A percentile compares a stretch with the other conserved stretches of the same genome.
Evolutionary conservation across 371 early-diverging fungal genomes (phyloP).

Genomic region (Pancytospora philotis): DNA sequence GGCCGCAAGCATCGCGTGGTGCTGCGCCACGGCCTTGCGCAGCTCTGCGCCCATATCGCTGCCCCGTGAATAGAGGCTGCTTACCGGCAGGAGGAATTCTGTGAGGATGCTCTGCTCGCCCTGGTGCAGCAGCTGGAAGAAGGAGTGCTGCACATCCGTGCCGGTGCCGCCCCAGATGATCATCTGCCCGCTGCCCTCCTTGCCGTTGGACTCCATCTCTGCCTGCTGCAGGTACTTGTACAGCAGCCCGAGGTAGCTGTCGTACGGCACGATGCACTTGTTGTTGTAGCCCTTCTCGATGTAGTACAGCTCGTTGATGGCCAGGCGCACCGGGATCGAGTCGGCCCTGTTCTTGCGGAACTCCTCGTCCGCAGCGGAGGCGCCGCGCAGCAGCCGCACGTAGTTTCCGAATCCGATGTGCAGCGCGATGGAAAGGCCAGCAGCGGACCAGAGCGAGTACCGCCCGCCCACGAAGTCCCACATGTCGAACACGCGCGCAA

Average conservation of each 20-base stretch:
- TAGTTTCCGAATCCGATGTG: slow-evolving; percentile 89
- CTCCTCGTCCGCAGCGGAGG: slow-evolving; percentile 85
- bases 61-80: slow-evolving; percentile 39
- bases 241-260: slow-evolving; percentile 87
- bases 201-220: slow-evolving; percentile 99
- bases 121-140: slow-evolving; percentile 96
- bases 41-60: slow-evolving; percentile 15
- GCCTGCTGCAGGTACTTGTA: slow-evolving; percentile 89
- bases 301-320: slow-evolving; percentile 85
- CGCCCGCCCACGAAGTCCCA: slow-evolving; percentile 99
- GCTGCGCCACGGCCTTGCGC: slow-evolving; percentile 61
- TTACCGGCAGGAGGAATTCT: slow-evolving; percentile 85
- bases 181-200: slow-evolving; percentile 74
- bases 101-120: slow-evolving; percentile 83
- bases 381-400: slow-evolving; percentile 75
- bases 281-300: slow-evolving; percentile 70
- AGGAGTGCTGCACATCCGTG: slow-evolving; percentile 96
- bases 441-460: slow-evolving; percentile 95
- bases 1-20: slow-evolving; percentile 82
- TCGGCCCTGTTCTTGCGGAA: slow-evolving; percentile 66
- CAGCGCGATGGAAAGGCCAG: slow-evolving; percentile 84
- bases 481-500: slow-evolving; percentile 93
- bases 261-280: slow-evolving; percentile 87
- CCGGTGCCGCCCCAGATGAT: slow-evolving; percentile 98
- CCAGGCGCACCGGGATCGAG: slow-evolving; percentile 50